A percentile compares a stretch with the other conserved stretches of the same genome.
Conservation (phyloP, 108 stramenopile genomes). For the Asterionellopsis glacialis region DNA sequence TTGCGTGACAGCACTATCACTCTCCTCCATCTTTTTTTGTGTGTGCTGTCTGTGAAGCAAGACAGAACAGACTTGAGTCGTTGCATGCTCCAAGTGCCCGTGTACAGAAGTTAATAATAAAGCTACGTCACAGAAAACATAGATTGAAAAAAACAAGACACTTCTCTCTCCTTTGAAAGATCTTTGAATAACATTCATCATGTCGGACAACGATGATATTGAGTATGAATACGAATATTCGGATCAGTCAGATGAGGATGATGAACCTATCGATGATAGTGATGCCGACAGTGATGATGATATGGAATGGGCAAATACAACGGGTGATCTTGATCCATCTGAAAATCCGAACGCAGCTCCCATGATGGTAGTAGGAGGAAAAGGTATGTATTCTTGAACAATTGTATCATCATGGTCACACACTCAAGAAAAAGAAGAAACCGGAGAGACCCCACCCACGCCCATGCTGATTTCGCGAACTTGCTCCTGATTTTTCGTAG, state of each 20-base stretch:
- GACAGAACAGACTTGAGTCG: too few species aligned
- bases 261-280: neutral
- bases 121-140: too few species aligned
- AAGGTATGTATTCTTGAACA: neutral
- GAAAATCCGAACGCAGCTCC: constrained; percentile 4
- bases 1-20: too few species aligned
- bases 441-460: too few species aligned
- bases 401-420: neutral
- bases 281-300: neutral
- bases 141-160: too few species aligned
- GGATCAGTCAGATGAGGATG: constrained; percentile 4
- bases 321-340: neutral
- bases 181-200: too few species aligned
- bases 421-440: neutral
- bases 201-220: neutral
- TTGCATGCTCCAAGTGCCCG: too few species aligned
- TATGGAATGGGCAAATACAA: constrained; percentile 1
- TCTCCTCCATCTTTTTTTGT: too few species aligned
- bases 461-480: too few species aligned
- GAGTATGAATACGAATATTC: constrained; percentile 8
- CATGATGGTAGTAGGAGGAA: neutral
- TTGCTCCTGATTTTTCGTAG: neutral
- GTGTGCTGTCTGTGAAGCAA: too few species aligned
- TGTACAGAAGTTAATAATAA: too few species aligned
- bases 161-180: too few species aligned